Evolutionary conservation across 2,329 filamentous ascomycete genomes (phyloP), one percentile per base, ranked within the genome.

Genomic region (Apiospora hydei): DNA sequence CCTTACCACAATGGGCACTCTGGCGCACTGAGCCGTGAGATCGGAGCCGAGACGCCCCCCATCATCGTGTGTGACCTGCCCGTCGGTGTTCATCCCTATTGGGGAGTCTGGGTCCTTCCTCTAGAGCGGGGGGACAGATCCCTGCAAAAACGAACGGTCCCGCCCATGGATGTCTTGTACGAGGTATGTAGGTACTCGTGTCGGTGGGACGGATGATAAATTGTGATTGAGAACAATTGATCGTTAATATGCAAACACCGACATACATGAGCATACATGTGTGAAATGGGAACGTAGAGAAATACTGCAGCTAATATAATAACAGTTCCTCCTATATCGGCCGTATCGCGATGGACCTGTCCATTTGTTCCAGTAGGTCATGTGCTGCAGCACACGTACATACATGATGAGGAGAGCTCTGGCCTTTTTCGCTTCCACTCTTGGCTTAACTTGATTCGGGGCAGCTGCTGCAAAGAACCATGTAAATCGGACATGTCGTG

Each of bases 11-110:
- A 41, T 41, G 21, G 34, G 57, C 34, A 64, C 34, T 41, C 38
- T 47, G 67, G 67, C 67, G 43, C 43, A 69, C 67, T 69, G 67
- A 49, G 67, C 67, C 43, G 67, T 69, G 18, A 34, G 67, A 49
- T 69, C 67, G 67, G 67, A 69, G 67, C 67, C 67, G 67, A 69
- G 47, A 24, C 67, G 67, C 47, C 43, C 43, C 34, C 67, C 44
- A 34, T 44, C 43, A 34, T 47, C 24, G 41, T 47, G 43, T 47
- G 43, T 34, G 43, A 44, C 66, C 66, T 68, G 43, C 43, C 67
- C 67, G 44, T 69, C 67, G 67, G 67, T 38, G 67, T 47, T 47
- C 34, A 13, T 69, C 67, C 67, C 67, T 49, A 69, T 69, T 69
- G 67, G 67, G 67, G 67, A 34, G 67, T 38, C 21, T 46, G 44